Base-by-base conservation (phyloP, 352 stramenopile genomes). In the Globisporangium apiculatum region DNA sequence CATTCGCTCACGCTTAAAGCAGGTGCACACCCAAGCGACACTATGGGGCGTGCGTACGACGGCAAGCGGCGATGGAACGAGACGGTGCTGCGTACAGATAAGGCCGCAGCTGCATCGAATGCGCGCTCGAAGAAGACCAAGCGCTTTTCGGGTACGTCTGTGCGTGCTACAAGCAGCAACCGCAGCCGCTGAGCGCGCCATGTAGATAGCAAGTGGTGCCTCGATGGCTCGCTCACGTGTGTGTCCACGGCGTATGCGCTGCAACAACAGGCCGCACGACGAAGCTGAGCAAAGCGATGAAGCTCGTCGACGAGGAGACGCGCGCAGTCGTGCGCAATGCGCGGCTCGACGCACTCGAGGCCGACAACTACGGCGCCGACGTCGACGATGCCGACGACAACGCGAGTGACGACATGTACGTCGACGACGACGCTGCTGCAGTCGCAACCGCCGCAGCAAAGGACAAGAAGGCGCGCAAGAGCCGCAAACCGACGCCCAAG, bases 11-110 rank as follows among this genome's bases (percentile, higher is more conserved):
- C 12, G 41, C 38, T 31, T 31, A 31, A 42, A 46, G 41, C 9
- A 46, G 41, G 8, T 46, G 24, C 24, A 31, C 1, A 31, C 1
- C 24, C 24, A 31, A 31, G 24, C 24, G 24, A 31, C 24, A 3
- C 24, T 31, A 92, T 92, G 83, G 83, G 83, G 11, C 86, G 85
- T 54, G 67, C 68, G 46, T 90, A 92, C 40, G 83, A 92, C 53
- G 83, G 83, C 65, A 92, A 92, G 66, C 85, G 83, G 76, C 72
- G 80, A 18, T 92, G 83, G 83, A 92, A 84, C 67, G 83, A 92
- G 69, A 92, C 83, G 43, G 81, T 92, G 40, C 60, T 80, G 55
- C 73, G 77, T 60, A 79, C 75, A 36, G 81, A 64, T 7, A 17
- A 50, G 12, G 51, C 51, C 6, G 48, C 40, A 52, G 62, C 14